Conservation (phyloP, 1,284 basidiomycete genomes). For the Ustanciosporium gigantosporum region DNA sequence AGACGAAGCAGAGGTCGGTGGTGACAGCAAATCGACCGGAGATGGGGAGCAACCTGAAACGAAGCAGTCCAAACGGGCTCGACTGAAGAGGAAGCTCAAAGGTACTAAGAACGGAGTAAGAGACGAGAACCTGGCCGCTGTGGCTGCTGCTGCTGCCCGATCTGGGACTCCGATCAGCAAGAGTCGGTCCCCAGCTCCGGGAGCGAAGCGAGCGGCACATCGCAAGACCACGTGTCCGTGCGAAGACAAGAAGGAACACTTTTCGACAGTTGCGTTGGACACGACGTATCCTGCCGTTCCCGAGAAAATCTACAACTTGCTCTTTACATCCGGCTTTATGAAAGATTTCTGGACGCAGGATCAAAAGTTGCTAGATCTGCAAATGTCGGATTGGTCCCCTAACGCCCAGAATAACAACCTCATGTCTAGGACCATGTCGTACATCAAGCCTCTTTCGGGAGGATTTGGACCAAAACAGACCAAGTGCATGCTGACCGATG, state of each 20-base stretch:
- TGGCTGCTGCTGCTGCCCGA: slow-evolving; percentile 26
- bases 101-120: slow-evolving; percentile 37
- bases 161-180: slow-evolving; percentile 29
- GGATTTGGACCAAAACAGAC: slow-evolving; percentile 91
- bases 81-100: slow-evolving; percentile 46
- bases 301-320: slow-evolving; percentile 91
- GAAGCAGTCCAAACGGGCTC: slow-evolving; percentile 44
- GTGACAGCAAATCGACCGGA: slow-evolving; percentile 16
- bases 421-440: slow-evolving; percentile 83
- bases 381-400: slow-evolving; percentile 53
- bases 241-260: slow-evolving; percentile 74
- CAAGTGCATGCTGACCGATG: slow-evolving; percentile 89
- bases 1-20: slow-evolving; percentile 29
- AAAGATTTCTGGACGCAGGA: slow-evolving; percentile 86
- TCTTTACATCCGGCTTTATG: slow-evolving; percentile 94
- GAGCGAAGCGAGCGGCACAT: slow-evolving; percentile 54
- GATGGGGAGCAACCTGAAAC: slow-evolving; percentile 15
- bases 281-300: slow-evolving; percentile 82
- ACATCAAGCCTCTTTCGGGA: slow-evolving; percentile 89
- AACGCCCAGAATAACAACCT: slow-evolving; percentile 69
- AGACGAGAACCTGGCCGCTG: slow-evolving; percentile 32
- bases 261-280: slow-evolving; percentile 75
- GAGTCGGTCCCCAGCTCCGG: slow-evolving; percentile 21
- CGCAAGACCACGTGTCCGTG: slow-evolving; percentile 74
- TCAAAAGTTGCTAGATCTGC: slow-evolving; percentile 73